Evolutionary conservation across 73 alveolate species (phyloP), one percentile per base, ranked within the genome.

Genomic region (Paramecium tetraurelia): DNA sequence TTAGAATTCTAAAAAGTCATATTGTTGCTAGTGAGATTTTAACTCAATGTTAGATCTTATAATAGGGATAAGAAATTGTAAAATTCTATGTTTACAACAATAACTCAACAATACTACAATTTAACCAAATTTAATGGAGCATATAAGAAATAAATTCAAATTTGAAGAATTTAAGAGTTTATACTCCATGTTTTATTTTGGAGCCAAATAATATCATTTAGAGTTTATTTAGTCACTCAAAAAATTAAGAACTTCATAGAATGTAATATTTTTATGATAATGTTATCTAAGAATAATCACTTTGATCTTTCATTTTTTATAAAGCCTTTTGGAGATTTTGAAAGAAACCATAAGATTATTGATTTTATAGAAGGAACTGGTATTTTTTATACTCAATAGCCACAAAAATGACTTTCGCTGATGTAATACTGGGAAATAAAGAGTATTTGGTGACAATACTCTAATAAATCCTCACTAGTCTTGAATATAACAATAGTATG

Each of bases 401-500:
- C 93, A 86, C 33, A 50, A 86, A 29, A 86, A 86, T 58, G 86
- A 72, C 10, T 86, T 58, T 6, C 76, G n/a, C 76, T 58, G 86
- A 86, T 1, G 93, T 58, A 29, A 50, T 58, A 11, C 86, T 58
- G n/a, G 18, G 86, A 31, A 72, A 86, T 35, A 46, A 86, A 20
- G 22, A 41, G 75, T 58, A 58, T 58, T 58, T 75, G 10, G 16
- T 7, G 5, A 22, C 0, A 58, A 22, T 58, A 5, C 0, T 22
- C 36, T 58, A 53, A 9, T 40, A 58, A 72, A 40, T 86, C 3
- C 36, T 86, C 11, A 72, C 76, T 58, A 86, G 93, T 31, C 58
- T 86, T 22, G 86, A 69, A 36, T 86, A 86, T 86, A 86, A 86
- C 22, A 59, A 86, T 33, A 86, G 58, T 58, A 86, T 86, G 93